phyloP scores from a whole-genome alignment of 805 yeast genomes.

The Lipomyces orientalis region DNA sequence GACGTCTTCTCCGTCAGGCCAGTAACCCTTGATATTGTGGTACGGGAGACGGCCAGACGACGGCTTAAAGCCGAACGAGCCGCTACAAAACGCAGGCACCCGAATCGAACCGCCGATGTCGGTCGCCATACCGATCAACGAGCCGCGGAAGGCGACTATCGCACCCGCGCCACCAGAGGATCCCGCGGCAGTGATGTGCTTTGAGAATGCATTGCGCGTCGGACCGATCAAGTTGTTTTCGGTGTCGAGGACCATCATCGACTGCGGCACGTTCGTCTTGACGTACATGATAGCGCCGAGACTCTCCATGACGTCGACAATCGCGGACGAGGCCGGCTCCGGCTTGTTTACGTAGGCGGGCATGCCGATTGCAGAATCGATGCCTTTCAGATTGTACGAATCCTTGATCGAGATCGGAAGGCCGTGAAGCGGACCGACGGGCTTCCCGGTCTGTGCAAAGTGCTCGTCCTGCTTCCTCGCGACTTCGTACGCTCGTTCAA shows the following conservation, averaged over 20 bases:
- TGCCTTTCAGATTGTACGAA: constrained; percentile 52
- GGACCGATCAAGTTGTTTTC: constrained; percentile 54
- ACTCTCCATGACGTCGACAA: constrained; percentile 49
- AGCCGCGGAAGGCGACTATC: constrained; percentile 52
- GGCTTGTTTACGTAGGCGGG: constrained; percentile 50
- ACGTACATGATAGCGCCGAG: constrained; percentile 57
- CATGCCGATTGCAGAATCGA: constrained; percentile 56
- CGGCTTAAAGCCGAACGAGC: constrained; percentile 54
- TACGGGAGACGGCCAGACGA: constrained; percentile 42
- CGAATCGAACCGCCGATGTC: constrained; percentile 62
- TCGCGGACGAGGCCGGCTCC: constrained; percentile 47
- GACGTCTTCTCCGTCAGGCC: constrained; percentile 54
- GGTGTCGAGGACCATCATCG: constrained; percentile 58
- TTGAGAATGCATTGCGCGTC: constrained; percentile 54
- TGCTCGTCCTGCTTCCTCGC: constrained; percentile 63
- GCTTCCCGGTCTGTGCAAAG: constrained; percentile 53
- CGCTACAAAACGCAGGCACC: constrained; percentile 54
- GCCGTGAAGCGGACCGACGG: constrained; percentile 68
- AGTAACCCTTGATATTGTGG: constrained; percentile 55
- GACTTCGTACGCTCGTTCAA: constrained; percentile 60
- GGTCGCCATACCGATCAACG: constrained; percentile 57
- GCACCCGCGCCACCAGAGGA: constrained; percentile 64
- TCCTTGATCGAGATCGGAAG: constrained; percentile 57
- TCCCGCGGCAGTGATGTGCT: constrained; percentile 56
- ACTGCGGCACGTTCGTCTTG: constrained; percentile 57